phyloP scores from a whole-genome alignment of 306 rosid species.

The Castanopsis chinensis region DNA sequence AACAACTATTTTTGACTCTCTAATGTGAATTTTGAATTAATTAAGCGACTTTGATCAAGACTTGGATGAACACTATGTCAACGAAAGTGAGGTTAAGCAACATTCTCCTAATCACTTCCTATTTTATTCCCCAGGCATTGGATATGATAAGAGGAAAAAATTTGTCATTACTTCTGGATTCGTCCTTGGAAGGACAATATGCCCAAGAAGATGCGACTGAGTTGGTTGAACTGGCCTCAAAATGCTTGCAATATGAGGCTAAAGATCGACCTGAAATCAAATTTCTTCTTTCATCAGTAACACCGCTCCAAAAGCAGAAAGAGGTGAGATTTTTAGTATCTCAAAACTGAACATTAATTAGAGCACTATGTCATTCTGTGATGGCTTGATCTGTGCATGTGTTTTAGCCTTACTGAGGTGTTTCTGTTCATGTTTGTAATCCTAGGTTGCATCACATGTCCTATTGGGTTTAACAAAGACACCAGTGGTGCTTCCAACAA shows the following conservation, averaged over 20 bases:
- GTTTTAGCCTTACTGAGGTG: conserved; percentile 1
- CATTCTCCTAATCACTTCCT: background rate
- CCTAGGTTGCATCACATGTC: conserved; percentile 74
- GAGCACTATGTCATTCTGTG: background rate
- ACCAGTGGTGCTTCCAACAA: conserved; percentile 60
- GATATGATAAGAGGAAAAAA: conserved; percentile 86
- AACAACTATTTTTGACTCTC: background rate
- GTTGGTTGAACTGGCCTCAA: conserved; percentile 90
- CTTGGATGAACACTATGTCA: background rate
- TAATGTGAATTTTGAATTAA: background rate
- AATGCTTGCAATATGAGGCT: conserved; percentile 90
- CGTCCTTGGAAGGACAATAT: conserved; percentile 93
- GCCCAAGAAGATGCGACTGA: conserved; percentile 79
- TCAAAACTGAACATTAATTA: background rate
- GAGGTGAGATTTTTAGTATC: conserved; percentile 45
- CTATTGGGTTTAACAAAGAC: conserved; percentile 70
- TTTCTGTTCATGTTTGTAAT: background rate
- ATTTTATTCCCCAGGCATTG: conserved; percentile 52
- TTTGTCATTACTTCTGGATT: conserved; percentile 78
- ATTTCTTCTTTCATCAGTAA: conserved; percentile 70
- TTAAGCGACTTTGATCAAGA: background rate
- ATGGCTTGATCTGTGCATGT: background rate
- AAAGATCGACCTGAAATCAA: conserved; percentile 86
- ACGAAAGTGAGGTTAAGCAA: background rate
- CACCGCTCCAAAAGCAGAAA: conserved; percentile 78